Conservation (phyloP, 768 basidiomycete genomes). For the Rhodocollybia butyracea region DNA sequence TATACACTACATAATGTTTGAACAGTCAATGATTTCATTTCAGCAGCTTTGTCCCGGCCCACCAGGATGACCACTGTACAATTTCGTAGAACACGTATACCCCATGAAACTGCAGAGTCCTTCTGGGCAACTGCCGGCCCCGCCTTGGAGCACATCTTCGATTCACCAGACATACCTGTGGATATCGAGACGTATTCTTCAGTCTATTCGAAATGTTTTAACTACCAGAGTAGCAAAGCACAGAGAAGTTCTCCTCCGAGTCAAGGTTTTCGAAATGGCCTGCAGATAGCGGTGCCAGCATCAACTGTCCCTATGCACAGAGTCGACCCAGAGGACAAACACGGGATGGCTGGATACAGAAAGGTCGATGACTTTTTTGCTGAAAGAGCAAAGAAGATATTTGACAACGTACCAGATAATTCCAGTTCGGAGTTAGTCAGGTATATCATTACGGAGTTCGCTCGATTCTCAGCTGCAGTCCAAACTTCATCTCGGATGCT, state of each 20-base stretch:
- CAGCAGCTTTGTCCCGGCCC: too few species aligned
- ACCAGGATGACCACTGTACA: too few species aligned
- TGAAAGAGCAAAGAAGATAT: neutral
- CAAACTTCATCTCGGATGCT: neutral
- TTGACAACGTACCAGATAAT: neutral
- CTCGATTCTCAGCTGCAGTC: neutral
- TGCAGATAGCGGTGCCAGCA: too few species aligned
- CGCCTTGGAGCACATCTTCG: neutral
- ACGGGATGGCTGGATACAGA: too few species aligned
- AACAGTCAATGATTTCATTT: too few species aligned
- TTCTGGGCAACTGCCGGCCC: neutral
- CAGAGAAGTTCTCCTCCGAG: too few species aligned
- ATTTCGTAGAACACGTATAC: neutral
- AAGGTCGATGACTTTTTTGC: neutral
- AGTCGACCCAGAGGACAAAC: too few species aligned
- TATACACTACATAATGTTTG: too few species aligned
- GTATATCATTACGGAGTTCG: neutral
- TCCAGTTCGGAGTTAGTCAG: neutral
- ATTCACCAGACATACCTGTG: neutral
- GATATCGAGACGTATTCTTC: neutral
- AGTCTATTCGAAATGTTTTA: neutral
- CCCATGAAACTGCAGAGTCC: neutral
- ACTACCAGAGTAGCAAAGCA: neutral
- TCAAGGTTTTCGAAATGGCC: too few species aligned
- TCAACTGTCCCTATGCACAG: too few species aligned